Evolutionary conservation across 306 rosid species (phyloP).

Genomic region (Canavalia gladiata): DNA sequence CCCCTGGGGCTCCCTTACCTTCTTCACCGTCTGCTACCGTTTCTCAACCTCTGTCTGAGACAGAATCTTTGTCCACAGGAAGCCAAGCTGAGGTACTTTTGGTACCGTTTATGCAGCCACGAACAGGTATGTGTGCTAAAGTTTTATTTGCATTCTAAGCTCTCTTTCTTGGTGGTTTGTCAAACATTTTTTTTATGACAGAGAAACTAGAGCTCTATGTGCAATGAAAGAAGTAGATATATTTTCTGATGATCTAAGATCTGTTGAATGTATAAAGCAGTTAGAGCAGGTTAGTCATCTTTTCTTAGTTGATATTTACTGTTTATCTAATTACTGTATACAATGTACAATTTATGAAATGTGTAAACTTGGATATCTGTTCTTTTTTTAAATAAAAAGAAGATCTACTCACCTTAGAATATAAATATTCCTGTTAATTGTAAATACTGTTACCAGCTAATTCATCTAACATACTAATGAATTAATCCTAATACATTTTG

Average conservation of each 20-base stretch:
- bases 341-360: neutral
- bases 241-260: conserved; percentile 76
- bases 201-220: conserved; percentile 95
- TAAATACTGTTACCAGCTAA: too few species aligned
- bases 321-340: conserved; percentile 7
- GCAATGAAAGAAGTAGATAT: conserved; percentile 98
- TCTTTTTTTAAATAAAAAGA: too few species aligned
- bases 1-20: conserved; percentile 28
- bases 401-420: too few species aligned
- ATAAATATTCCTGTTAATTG: too few species aligned
- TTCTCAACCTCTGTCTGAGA: too few species aligned
- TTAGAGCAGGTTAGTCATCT: conserved; percentile 78
- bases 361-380: neutral
- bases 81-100: too few species aligned
- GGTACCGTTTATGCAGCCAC: conserved; percentile 69
- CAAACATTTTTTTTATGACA: conserved; percentile 26
- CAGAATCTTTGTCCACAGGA: too few species aligned
- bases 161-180: conserved; percentile 37
- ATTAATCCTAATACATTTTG: too few species aligned
- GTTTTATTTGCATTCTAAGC: conserved; percentile 14
- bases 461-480: too few species aligned
- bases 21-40: conserved; percentile 68
- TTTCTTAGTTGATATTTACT: neutral
- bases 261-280: conserved; percentile 80
- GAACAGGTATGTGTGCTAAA: conserved; percentile 65